Evolutionary conservation across 2,329 filamentous ascomycete genomes (phyloP).

Genomic region (Hymenotorrendiella dingleyae): DNA sequence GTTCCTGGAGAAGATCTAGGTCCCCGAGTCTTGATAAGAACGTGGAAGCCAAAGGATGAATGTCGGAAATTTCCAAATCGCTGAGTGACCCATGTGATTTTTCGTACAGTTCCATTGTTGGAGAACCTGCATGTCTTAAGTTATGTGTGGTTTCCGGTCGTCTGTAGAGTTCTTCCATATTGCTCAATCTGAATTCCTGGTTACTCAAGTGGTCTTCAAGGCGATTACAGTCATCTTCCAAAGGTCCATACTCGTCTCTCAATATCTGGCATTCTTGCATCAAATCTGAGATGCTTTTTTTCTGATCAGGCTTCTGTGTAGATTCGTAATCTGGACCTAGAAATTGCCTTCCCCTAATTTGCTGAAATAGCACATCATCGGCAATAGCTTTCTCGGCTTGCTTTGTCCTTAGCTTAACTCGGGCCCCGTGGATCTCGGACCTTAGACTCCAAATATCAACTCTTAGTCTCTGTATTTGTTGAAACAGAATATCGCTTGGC

Average conservation of each 20-base stretch:
- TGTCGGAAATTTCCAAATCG: constrained; percentile 5
- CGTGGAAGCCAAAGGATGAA: constrained; percentile 16
- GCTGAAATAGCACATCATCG: constrained; percentile 13
- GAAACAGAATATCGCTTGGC: constrained; percentile 1
- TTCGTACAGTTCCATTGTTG: not conserved
- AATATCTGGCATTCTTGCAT: constrained; percentile 9
- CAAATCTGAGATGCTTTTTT: constrained; percentile 4
- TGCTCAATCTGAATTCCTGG: constrained; percentile 10
- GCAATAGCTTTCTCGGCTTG: constrained; percentile 9
- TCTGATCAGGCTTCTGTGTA: not conserved
- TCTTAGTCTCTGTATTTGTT: constrained; percentile 4
- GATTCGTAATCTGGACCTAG: not conserved
- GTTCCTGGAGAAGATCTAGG: constrained; percentile 17
- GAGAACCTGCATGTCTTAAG: not conserved
- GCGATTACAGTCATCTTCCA: constrained; percentile 19
- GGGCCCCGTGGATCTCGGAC: constrained; percentile 10
- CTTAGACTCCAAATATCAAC: constrained; percentile 9
- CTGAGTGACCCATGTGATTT: not conserved
- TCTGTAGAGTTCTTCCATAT: constrained; percentile 13
- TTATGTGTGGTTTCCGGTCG: not conserved
- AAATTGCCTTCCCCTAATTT: not conserved
- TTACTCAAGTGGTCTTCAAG: constrained; percentile 14
- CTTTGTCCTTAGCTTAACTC: constrained; percentile 7
- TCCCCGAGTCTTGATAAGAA: constrained; percentile 15
- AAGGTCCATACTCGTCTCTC: constrained; percentile 18